phyloP scores from a whole-genome alignment of 2,329 filamentous ascomycete genomes.

The Biscogniauxia mediterranea region DNA sequence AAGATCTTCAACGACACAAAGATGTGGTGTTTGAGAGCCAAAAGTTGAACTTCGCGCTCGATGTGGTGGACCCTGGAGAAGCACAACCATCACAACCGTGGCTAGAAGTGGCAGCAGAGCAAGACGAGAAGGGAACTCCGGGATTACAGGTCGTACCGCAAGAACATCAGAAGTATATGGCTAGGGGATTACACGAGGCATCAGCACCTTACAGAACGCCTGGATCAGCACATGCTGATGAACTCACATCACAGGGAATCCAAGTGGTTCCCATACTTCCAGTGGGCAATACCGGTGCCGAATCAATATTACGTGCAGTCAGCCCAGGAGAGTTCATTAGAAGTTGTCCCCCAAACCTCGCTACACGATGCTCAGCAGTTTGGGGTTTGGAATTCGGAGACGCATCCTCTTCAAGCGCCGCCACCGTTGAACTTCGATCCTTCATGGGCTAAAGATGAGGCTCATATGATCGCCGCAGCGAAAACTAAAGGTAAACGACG shows the following conservation, averaged over 20 bases:
- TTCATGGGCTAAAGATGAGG: conserved; percentile 12
- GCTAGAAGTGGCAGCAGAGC: conserved; percentile 16
- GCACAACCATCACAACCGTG: conserved; percentile 15
- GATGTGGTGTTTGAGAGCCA: conserved; percentile 19
- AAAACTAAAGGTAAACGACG: conserved; percentile 12
- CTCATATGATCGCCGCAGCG: background rate
- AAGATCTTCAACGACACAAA: conserved; percentile 5
- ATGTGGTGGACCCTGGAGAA: conserved; percentile 5
- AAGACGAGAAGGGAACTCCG: conserved; percentile 20
- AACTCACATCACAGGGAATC: conserved; percentile 13
- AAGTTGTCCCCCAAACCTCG: conserved; percentile 4
- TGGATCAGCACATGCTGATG: conserved; percentile 12
- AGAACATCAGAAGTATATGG: conserved; percentile 16
- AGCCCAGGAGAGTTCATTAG: conserved; percentile 7
- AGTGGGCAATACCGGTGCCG: background rate
- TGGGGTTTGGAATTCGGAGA: conserved; percentile 4
- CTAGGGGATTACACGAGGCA: conserved; percentile 10
- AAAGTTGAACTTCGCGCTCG: conserved; percentile 21
- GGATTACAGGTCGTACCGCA: conserved; percentile 19
- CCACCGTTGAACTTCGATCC: background rate
- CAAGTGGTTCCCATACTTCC: conserved; percentile 9
- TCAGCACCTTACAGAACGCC: conserved; percentile 7
- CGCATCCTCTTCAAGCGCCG: conserved; percentile 6
- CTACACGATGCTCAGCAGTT: background rate
- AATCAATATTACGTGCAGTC: conserved; percentile 9